These are phyloP conservation scores for Batkoa obscura DNA, from an alignment of 371 early-diverging fungal genomes.

Conservation along the genomic window DNA sequence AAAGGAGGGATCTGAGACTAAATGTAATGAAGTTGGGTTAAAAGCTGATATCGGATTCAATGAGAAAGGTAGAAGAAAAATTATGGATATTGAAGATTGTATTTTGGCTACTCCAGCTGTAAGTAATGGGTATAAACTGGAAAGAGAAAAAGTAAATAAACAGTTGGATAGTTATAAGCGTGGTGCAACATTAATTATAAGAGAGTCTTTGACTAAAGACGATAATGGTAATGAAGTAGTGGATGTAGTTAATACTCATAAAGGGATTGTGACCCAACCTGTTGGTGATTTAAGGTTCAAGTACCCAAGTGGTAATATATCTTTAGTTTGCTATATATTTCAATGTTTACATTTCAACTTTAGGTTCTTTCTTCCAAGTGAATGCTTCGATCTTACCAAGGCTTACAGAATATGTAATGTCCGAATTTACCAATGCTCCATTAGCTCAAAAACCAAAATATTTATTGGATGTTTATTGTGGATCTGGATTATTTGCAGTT, in stretches of 20 bases:
- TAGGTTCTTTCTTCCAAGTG: slow-evolving; percentile 45
- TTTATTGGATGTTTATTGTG: slow-evolving; percentile 47
- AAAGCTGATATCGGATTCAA: slow-evolving; percentile 29
- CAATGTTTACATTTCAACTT: slow-evolving; percentile 17
- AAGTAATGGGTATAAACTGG: slow-evolving; percentile 16
- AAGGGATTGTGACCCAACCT: slow-evolving; percentile 16
- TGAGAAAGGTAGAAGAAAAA: slow-evolving; percentile 22
- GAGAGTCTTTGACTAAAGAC: slow-evolving; percentile 18
- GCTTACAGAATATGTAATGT: slow-evolving; percentile 27
- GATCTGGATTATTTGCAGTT: slow-evolving; percentile 44
- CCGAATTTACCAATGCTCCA: slow-evolving; percentile 16
- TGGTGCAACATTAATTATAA: slow-evolving; percentile 30
- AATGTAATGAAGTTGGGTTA: slow-evolving; percentile 5
- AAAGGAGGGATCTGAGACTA: too few species aligned
- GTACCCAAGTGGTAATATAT: slow-evolving; percentile 13
- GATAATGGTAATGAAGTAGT: slow-evolving; percentile 4
- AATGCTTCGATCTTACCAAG: slow-evolving; percentile 35
- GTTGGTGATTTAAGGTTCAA: slow-evolving; percentile 17
- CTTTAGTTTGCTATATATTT: slow-evolving; percentile 15
- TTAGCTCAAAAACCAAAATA: slow-evolving; percentile 11
- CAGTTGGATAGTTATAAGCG: slow-evolving; percentile 21
- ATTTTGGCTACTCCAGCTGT: slow-evolving; percentile 30
- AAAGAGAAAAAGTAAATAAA: slow-evolving; percentile 5
- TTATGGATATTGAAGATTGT: slow-evolving; percentile 43
- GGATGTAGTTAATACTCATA: slow-evolving; percentile 16